Conservation (phyloP, 805 yeast genomes). For the Cyberlindnera xishuangbannaensis region DNA sequence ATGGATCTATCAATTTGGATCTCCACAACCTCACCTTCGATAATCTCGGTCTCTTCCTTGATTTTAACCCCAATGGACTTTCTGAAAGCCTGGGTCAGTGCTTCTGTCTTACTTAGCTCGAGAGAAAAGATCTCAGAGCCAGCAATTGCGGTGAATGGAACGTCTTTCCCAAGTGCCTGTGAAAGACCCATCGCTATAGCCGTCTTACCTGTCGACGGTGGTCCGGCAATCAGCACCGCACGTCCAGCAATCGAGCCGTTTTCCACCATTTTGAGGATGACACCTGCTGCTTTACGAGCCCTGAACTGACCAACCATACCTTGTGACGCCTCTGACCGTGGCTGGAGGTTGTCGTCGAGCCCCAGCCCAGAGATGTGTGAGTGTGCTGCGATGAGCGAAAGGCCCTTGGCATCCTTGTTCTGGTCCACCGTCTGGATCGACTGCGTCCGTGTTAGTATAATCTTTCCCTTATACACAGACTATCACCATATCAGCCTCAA, state of each 20-base stretch:
- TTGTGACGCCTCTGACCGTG: conserved; percentile 60
- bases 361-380: conserved; percentile 97
- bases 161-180: conserved; percentile 60
- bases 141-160: conserved; percentile 92
- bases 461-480: too few species aligned
- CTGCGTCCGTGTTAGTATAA: conserved; percentile 14
- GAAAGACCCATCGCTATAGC: conserved; percentile 95
- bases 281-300: conserved; percentile 96
- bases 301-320: conserved; percentile 98
- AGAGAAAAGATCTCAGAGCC: conserved; percentile 91
- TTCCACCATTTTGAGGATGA: conserved; percentile 86
- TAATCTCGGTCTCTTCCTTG: conserved; percentile 93
- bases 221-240: conserved; percentile 94
- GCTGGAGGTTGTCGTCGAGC: conserved; percentile 84
- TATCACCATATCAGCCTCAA: too few species aligned
- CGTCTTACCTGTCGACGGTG: conserved; percentile 98
- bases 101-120: conserved; percentile 93
- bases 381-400: conserved; percentile 91
- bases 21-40: conserved; percentile 98
- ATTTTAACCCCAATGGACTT: conserved; percentile 93
- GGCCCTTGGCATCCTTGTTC: conserved; percentile 48
- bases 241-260: conserved; percentile 95
- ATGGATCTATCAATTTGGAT: conserved; percentile 89
- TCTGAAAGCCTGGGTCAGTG: conserved; percentile 92
- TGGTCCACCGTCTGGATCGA: conserved; percentile 38